Base-by-base conservation (phyloP, 495 filamentous ascomycete species). In the Astrothelium macrocarpum region DNA sequence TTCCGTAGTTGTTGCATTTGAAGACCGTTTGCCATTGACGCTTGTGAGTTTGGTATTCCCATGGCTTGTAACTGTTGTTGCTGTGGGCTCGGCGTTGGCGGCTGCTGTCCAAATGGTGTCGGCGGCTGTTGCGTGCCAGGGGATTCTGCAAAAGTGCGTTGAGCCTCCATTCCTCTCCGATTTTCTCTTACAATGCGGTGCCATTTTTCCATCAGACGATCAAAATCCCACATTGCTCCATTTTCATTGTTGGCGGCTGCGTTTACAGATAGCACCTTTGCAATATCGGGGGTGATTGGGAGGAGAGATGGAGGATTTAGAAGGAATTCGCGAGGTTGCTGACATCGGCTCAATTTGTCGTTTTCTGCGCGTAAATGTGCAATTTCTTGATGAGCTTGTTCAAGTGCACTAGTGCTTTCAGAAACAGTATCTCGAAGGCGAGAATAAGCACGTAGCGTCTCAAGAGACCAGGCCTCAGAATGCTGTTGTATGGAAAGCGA, bases 381-480 rank as follows among this genome's bases (percentile, higher is more conserved):
- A 26, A 86, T 85, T 71, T 95, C 88, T 69, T 89, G 86, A 58
- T 84, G 81, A 1, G 85, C 79, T 11, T 78, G 71, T 23, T 85
- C 84, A 28, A 91, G 81, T 34, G 79, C 77, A 18, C 82, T 78
- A 63, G 87, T 84, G 1, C 85, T 66, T 18, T 82, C 81, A 63
- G 84, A 78, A n/a, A 84, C 79, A 66, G 85, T 82, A 62, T 89
- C 85, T 43, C 83, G 76, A 62, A 87, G 86, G n/a, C 82, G 78
- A 10, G 83, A 84, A 58, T 87, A 86, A 32, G 87, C 83, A 42
- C 90, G 84, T 1, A 86, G 85, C 43, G 90, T 79, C 70, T 93
- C 90, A n/a, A 93, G 76, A 32, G 80, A 83, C 91, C 91, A 96
- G 2, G 82, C 72, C 39, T 90, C 84, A 32, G 79, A 78, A 36